Percentiles rank a stretch among this genome's conserved stretches.
These are phyloP conservation scores for Begonia masoniana DNA, from an alignment of 306 rosid genomes.

Conservation along the genomic window DNA sequence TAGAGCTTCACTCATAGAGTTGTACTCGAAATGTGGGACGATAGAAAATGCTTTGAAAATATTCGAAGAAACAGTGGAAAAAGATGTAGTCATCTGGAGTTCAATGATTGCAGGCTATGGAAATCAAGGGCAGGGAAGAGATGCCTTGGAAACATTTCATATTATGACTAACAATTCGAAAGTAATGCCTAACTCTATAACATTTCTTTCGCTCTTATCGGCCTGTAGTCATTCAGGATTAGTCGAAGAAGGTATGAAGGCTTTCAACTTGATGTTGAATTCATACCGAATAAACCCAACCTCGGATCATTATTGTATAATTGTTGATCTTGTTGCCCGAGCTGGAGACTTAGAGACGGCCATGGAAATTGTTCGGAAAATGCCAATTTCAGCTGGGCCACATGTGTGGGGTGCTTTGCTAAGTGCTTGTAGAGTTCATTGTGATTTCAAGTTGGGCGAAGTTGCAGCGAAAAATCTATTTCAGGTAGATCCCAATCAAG, in stretches of 20 bases:
- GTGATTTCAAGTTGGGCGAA: slow-evolving; percentile 51
- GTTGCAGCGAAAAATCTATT: slow-evolving; percentile 51
- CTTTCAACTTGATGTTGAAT: slow-evolving; percentile 46
- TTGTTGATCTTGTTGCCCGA: slow-evolving; percentile 87
- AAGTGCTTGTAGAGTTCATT: slow-evolving; percentile 65
- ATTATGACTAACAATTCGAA: slow-evolving; percentile 37
- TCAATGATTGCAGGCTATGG: slow-evolving; percentile 76
- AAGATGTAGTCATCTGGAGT: slow-evolving; percentile 74
- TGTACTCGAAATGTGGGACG: slow-evolving; percentile 66
- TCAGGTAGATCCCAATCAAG: slow-evolving; percentile 41
- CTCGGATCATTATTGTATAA: slow-evolving; percentile 50
- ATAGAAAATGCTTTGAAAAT: slow-evolving; percentile 35
- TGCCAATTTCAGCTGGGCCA: slow-evolving; percentile 43
- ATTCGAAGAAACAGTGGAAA: slow-evolving; percentile 33
- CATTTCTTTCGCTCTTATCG: slow-evolving; percentile 56
- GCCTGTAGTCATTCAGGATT: slow-evolving; percentile 85
- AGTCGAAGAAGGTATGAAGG: slow-evolving; percentile 46
- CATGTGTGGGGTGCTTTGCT: slow-evolving; percentile 76
- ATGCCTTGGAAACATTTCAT: slow-evolving; percentile 33
- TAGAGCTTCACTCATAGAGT: slow-evolving; percentile 58
- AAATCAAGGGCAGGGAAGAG: slow-evolving; percentile 53
- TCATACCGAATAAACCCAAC: slow-evolving; percentile 35
- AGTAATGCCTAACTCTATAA: slow-evolving; percentile 40
- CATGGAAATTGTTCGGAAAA: slow-evolving; percentile 33
- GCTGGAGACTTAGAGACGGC: slow-evolving; percentile 59